These are phyloP conservation scores for Fraxinus nigra DNA, from an alignment of 305 asterid genomes.

Conservation along the genomic window DNA sequence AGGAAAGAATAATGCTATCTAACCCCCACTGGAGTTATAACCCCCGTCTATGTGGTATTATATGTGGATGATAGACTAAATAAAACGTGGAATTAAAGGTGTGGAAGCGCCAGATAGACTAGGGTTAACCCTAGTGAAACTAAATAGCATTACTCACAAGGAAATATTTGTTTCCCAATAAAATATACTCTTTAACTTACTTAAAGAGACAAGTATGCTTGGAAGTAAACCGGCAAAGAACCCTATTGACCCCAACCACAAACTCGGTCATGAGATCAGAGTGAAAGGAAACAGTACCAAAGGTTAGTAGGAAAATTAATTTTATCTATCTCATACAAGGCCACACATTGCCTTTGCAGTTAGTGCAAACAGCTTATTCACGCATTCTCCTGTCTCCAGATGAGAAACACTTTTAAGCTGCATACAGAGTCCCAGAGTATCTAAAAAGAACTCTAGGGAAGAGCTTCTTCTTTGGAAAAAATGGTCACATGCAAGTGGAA, in stretches of 20 bases:
- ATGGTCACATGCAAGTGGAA: background rate
- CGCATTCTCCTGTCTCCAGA: background rate
- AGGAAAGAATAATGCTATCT: background rate
- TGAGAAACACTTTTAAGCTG: background rate
- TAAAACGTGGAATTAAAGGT: too few species aligned
- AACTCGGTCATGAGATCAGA: background rate
- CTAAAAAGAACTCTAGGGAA: background rate
- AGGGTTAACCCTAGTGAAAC: background rate
- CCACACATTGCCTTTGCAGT: background rate
- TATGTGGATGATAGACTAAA: background rate
- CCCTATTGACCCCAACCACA: background rate
- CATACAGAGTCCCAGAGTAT: background rate
- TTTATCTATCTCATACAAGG: background rate
- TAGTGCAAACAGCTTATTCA: background rate
- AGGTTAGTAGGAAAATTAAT: background rate
- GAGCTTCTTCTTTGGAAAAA: background rate
- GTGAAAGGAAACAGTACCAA: background rate
- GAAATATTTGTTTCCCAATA: background rate
- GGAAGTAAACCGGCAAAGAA: background rate
- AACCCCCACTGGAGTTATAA: background rate
- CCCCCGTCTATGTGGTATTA: background rate
- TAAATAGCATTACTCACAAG: background rate
- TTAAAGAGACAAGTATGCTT: background rate
- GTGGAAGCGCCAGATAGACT: background rate
- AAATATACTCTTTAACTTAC: background rate